phyloP scores from a whole-genome alignment of 2,329 filamentous ascomycete species.

The Penicillium sp. region DNA sequence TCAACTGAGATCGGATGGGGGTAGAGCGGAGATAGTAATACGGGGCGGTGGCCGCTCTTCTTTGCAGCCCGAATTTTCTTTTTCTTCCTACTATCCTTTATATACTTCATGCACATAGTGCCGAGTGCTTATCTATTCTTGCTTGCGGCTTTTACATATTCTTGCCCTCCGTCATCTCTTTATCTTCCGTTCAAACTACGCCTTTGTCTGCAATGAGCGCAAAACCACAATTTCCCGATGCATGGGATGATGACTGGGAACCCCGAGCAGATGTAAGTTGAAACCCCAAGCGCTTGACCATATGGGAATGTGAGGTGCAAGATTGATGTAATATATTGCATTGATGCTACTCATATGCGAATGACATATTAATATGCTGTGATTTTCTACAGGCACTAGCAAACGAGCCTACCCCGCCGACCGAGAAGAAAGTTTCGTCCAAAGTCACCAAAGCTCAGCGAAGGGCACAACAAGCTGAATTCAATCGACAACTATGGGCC shows the following conservation, averaged over 20 bases:
- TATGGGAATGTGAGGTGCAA: neutral
- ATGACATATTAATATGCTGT: constrained; percentile 7
- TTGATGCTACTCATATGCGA: neutral
- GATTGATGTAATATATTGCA: neutral
- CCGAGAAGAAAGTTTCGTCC: constrained; percentile 47
- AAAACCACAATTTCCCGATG: constrained; percentile 66
- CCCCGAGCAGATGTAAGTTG: constrained; percentile 66
- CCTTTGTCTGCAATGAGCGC: constrained; percentile 33
- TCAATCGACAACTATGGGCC: constrained; percentile 84
- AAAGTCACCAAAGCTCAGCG: constrained; percentile 74
- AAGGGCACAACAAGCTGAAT: constrained; percentile 75
- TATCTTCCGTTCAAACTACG: constrained; percentile 1
- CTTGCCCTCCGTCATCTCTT: neutral
- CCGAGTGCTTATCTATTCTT: neutral
- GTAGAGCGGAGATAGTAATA: constrained; percentile 14
- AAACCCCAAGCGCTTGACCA: neutral
- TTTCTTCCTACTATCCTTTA: constrained; percentile 8
- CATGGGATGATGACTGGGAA: constrained; percentile 95
- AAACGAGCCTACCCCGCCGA: constrained; percentile 39
- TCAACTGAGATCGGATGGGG: neutral
- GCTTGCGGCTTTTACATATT: neutral
- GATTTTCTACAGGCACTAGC: constrained; percentile 38
- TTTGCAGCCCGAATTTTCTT: constrained; percentile 22
- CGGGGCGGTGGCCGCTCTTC: constrained; percentile 15
- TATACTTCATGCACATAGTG: constrained; percentile 14